These are phyloP conservation scores for Ophiostoma sp. DNA, from an alignment of 2,329 filamentous ascomycete genomes.

Conservation along the genomic window DNA sequence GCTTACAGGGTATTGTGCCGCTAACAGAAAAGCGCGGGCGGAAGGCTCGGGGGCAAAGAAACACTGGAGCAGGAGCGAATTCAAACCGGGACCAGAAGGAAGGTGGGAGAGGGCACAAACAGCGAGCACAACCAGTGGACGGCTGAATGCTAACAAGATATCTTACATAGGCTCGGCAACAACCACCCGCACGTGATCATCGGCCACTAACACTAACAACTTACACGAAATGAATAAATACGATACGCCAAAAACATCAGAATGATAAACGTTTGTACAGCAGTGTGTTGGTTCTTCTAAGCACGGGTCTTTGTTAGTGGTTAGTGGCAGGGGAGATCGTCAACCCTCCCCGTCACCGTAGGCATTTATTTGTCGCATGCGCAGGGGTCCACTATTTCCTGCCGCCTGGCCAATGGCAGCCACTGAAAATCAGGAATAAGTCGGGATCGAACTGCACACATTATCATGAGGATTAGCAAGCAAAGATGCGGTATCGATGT, in stretches of 20 bases:
- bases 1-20: background rate
- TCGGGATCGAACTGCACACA: slow-evolving; percentile 15
- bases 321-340: background rate
- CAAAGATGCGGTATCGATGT: background rate
- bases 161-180: background rate
- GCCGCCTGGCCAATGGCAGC: slow-evolving; percentile 14
- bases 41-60: slow-evolving; percentile 23
- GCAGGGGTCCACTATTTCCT: slow-evolving; percentile 2
- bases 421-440: slow-evolving; percentile 17
- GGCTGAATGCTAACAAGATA: slow-evolving; percentile 9
- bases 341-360: background rate
- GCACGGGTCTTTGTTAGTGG: background rate
- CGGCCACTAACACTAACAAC: slow-evolving; percentile 11
- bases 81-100: slow-evolving; percentile 20
- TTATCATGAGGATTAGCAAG: background rate
- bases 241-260: background rate
- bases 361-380: background rate
- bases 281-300: background rate
- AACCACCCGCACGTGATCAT: slow-evolving; percentile 7
- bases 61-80: slow-evolving; percentile 17
- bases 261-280: background rate
- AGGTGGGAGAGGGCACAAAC: background rate
- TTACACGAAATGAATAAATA: background rate
- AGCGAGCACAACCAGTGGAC: slow-evolving; percentile 19
- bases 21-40: slow-evolving; percentile 15